Evolutionary conservation across 140 eudicot species (phyloP), one percentile per base, ranked within the genome.

Genomic region (Anethum foeniculum): DNA sequence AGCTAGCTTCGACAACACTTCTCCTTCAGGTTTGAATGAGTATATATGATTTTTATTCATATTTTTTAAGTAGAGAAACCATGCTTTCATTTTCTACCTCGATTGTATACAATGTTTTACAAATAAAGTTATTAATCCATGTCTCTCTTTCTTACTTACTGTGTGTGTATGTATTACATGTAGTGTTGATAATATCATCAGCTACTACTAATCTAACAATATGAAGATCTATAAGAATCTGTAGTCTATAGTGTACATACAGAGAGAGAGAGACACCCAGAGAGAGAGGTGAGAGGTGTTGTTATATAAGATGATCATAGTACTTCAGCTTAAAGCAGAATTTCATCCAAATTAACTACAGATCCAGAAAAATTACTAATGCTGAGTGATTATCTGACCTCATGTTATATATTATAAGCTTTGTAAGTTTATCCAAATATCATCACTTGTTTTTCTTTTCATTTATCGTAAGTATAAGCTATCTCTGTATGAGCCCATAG

Each of bases 11-110:
- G 41, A 39, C 8, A 38, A 41, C 51, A 10, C 77, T 41, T 7
- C 74, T 34, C 12, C 76, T 13, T 11, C 77, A 72, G 77, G 77
- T 72, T 72, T 72, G 77, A 16, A 72, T 72, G 16, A 36, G n/a
- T 39, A 1, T 30, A 18, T 1, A 71, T 7, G 14, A 18, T 16
- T 16, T 39, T 16, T 2, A 71, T 38, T 2, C 4, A 4, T 36
- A 34, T 18, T 13, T 36, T 41, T 5, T 4, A 67, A 1, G 4
- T 32, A 12, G 46, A 38, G 76, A 71, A 8, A 38, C 30, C 11
- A 72, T 8, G 51, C 48, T 11, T 38, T 72, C 77, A 41, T 72
- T 72, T 72, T 72, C 49, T 41, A 41, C 77, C 77, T 72, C 49
- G 77, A 41, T 41, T 39, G 41, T 0, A 21, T 10, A 21, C 49